phyloP scores from a whole-genome alignment of 192 early-diverging fungal species.

The Dissophora ornata region DNA sequence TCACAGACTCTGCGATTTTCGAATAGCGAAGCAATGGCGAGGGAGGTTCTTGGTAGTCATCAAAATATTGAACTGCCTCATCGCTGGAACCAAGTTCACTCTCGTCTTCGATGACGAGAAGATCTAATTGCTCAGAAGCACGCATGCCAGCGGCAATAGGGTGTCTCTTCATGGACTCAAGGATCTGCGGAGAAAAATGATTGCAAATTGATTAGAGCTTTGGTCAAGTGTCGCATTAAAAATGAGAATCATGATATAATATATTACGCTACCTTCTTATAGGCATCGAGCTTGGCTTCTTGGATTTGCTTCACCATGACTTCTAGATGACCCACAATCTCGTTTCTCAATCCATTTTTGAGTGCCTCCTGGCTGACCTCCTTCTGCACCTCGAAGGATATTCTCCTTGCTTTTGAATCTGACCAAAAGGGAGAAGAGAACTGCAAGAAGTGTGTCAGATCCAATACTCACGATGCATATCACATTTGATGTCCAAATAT shows the following conservation, averaged over 20 bases:
- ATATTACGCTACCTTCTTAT: conserved; percentile 31
- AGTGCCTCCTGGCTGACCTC: not conserved
- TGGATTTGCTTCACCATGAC: conserved; percentile 26
- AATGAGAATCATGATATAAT: too few species aligned
- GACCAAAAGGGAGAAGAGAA: conserved; percentile 45
- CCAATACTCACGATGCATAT: too few species aligned
- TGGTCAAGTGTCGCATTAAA: too few species aligned
- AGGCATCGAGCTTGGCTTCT: conserved; percentile 26
- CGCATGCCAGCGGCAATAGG: conserved; percentile 15
- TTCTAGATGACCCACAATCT: conserved; percentile 31
- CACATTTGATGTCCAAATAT: too few species aligned
- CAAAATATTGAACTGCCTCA: conserved; percentile 1
- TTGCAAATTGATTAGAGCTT: too few species aligned
- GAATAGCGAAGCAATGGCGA: conserved; percentile 34
- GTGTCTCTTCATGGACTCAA: conserved; percentile 18
- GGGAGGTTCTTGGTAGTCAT: conserved; percentile 7
- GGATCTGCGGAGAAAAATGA: conserved; percentile 3
- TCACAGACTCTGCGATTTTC: not conserved
- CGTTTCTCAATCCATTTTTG: not conserved
- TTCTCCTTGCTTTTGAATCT: conserved; percentile 7
- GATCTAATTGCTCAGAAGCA: not conserved
- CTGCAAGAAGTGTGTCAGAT: not conserved
- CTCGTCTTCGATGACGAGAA: not conserved
- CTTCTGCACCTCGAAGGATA: conserved; percentile 7
- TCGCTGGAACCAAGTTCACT: not conserved